phyloP scores from a whole-genome alignment of 2,329 filamentous ascomycete genomes.

The Coniella lustricola region DNA sequence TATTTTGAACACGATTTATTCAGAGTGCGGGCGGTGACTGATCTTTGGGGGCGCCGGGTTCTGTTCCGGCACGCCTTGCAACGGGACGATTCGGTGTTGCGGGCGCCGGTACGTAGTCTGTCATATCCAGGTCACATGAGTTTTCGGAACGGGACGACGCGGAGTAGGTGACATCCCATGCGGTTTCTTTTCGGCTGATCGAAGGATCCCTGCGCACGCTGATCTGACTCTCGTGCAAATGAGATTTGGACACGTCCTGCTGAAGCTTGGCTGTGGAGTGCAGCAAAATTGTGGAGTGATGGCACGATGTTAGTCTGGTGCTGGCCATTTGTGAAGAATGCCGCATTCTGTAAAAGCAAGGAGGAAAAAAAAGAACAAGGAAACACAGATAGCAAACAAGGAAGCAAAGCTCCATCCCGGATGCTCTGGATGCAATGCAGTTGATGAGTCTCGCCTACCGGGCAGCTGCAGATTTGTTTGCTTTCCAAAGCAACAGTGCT shows the following conservation, averaged over 20 bases:
- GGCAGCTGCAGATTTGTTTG: neutral
- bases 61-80: neutral
- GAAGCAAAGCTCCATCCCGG: too few relatives aligned
- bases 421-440: too few relatives aligned
- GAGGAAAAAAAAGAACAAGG: too few relatives aligned
- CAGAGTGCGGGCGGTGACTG: too few relatives aligned
- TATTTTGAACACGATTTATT: too few relatives aligned
- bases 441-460: neutral
- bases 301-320: neutral
- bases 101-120: neutral
- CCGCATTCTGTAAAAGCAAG: too few relatives aligned
- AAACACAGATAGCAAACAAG: too few relatives aligned
- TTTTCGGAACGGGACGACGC: constrained; percentile 2
- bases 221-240: neutral
- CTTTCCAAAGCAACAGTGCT: neutral
- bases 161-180: constrained; percentile 2
- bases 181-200: constrained; percentile 1
- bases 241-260: neutral
- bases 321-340: neutral
- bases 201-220: neutral
- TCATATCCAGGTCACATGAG: neutral
- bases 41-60: neutral
- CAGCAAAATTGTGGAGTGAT: neutral
- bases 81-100: neutral
- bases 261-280: neutral